phyloP scores from a whole-genome alignment of 495 filamentous ascomycete species.

The Podospora appendiculata region DNA sequence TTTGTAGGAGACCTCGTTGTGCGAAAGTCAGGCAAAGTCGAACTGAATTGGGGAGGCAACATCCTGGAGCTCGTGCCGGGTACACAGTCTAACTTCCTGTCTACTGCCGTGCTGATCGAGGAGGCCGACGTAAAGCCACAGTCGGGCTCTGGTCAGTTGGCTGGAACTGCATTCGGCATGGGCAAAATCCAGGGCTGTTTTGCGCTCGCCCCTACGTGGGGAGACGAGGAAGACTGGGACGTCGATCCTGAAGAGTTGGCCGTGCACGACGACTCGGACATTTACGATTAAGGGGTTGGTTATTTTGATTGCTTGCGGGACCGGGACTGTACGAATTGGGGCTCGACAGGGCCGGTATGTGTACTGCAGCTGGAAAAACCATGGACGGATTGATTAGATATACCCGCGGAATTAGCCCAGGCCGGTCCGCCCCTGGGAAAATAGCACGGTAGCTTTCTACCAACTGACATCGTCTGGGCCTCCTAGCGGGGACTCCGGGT shows the following conservation, averaged over 20 bases:
- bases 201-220: conserved; percentile 46
- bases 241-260: conserved; percentile 18
- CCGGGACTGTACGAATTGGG: too few species aligned
- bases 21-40: conserved; percentile 50
- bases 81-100: conserved; percentile 35
- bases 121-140: conserved; percentile 33
- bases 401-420: too few species aligned
- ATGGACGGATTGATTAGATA: too few species aligned
- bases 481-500: too few species aligned
- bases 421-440: too few species aligned
- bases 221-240: conserved; percentile 38
- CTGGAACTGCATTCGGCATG: conserved; percentile 44
- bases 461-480: too few species aligned
- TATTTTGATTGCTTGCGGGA: too few species aligned
- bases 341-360: too few species aligned
- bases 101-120: conserved; percentile 37
- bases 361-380: too few species aligned
- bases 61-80: conserved; percentile 36
- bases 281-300: too few species aligned
- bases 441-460: too few species aligned
- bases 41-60: conserved; percentile 54
- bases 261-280: too few species aligned
- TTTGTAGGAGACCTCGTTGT: conserved; percentile 52
- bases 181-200: conserved; percentile 53
- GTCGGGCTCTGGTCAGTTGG: background rate